Percentiles rank a stretch among this genome's conserved stretches.
Evolutionary conservation across 257 asterid genomes (phyloP).

Genomic region (Solanum sitiens): DNA sequence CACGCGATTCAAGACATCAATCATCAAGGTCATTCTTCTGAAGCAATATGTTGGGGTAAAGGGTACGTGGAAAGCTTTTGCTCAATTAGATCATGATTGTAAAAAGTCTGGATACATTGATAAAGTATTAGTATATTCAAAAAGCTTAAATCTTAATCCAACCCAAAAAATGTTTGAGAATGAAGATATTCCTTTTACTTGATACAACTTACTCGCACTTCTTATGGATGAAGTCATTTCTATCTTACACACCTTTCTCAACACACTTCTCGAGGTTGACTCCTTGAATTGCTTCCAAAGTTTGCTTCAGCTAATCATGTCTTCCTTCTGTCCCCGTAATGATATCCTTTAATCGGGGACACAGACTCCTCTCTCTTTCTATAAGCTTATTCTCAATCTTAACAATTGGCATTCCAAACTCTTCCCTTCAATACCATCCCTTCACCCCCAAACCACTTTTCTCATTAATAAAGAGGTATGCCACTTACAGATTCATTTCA

Average conservation of each 20-base stretch:
- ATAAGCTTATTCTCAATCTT: not conserved
- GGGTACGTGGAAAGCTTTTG: not conserved
- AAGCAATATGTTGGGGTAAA: not conserved
- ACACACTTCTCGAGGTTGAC: not conserved
- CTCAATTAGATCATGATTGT: not conserved
- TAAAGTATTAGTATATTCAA: not conserved
- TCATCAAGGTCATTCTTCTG: not conserved
- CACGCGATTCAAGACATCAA: not conserved
- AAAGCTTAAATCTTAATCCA: not conserved
- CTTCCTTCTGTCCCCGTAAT: not conserved
- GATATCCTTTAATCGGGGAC: not conserved
- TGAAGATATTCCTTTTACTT: not conserved
- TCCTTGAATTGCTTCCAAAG: not conserved
- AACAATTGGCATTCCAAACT: not conserved
- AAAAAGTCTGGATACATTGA: not conserved
- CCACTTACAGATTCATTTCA: not conserved
- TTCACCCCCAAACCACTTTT: not conserved
- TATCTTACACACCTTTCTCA: not conserved
- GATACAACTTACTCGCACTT: not conserved
- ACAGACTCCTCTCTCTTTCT: not conserved
- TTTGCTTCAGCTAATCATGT: not conserved
- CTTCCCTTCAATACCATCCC: not conserved
- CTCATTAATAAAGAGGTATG: not conserved
- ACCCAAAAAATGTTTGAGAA: not conserved
- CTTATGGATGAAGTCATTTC: not conserved